Evolutionary conservation across 176 grass and related monocot genomes (phyloP).

Genomic region (Chloris gayana): DNA sequence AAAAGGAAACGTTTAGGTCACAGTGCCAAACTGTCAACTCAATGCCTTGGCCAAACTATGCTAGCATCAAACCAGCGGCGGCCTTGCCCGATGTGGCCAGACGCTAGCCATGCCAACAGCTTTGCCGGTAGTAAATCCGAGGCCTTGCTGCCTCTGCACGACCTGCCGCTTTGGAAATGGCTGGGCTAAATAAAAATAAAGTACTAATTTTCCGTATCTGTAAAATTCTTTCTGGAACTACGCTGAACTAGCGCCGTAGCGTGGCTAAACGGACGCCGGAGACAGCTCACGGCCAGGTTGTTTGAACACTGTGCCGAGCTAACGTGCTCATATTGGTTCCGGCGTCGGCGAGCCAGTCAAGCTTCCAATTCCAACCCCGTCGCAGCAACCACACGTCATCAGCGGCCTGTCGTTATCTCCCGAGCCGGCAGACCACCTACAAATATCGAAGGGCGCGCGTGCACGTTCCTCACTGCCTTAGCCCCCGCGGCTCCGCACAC

Average conservation of each 20-base stretch:
- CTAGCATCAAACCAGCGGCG: too few species aligned
- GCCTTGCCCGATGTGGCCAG: too few species aligned
- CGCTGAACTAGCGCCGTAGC: too few species aligned
- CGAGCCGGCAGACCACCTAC: background rate
- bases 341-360: background rate
- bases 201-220: background rate
- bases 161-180: background rate
- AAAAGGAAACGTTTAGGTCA: too few species aligned
- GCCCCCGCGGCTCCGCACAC: background rate
- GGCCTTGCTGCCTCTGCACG: too few species aligned
- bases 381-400: slow-evolving; percentile 19
- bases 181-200: background rate
- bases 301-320: background rate
- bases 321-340: background rate
- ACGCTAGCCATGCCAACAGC: background rate
- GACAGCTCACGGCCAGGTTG: background rate
- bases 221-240: background rate
- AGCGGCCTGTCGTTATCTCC: background rate
- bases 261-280: background rate
- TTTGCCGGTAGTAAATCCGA: background rate
- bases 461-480: background rate
- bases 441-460: background rate
- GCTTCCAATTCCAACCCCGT: background rate
- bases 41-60: too few species aligned
- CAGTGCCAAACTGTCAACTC: too few species aligned